Base-by-base conservation (phyloP, 2,329 filamentous ascomycete genomes). In the Claviceps purpurea region DNA sequence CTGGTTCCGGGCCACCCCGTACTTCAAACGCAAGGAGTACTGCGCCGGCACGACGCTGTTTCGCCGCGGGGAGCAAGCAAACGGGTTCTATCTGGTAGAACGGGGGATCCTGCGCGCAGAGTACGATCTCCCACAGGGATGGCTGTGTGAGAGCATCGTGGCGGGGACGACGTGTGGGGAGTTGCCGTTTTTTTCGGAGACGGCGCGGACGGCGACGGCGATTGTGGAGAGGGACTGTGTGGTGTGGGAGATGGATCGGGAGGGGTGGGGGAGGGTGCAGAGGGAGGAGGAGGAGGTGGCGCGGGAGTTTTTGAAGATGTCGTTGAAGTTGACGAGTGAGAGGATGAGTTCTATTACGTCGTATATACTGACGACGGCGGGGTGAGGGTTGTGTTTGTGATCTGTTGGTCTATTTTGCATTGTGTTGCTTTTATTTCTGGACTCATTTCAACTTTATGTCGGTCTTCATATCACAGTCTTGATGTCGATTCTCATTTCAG, bases 161-260 rank as follows among this genome's bases (percentile, higher is more conserved):
- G 87, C 90, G 0, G 93, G 93, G 16, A 93, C 93, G 1, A 96
- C 93, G 0, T 97, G 91, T 60, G 93, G 93, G 39, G 93, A 98
- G 70, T 69, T 98, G 50, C 93, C 93, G 0, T 98, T 98, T 71
- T 98, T 98, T 70, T 89, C 85, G 2, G 87, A 94, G 62, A 97
- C 91, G 1, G 75, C 80, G 50, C 79, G 93, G 18, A 97, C 90
- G 4, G 89, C 89, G 1, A 95, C 87, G 0, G 89, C 94, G 11
- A 75, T 83, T 44, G 88, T 88, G 1, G 90, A 97, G 64, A 78
- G 83, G 51, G 84, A 91, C 59, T 87, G 84, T 56, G 81, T 93
- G 0, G 81, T 85, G 5, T 98, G 93, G 93, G 69, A 85, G 56
- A 77, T 98, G 70, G 84, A 85, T 53, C 70, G 73, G 13, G 78